phyloP scores from a whole-genome alignment of 1,284 basidiomycete genomes.

The Rhodofomes roseus region DNA sequence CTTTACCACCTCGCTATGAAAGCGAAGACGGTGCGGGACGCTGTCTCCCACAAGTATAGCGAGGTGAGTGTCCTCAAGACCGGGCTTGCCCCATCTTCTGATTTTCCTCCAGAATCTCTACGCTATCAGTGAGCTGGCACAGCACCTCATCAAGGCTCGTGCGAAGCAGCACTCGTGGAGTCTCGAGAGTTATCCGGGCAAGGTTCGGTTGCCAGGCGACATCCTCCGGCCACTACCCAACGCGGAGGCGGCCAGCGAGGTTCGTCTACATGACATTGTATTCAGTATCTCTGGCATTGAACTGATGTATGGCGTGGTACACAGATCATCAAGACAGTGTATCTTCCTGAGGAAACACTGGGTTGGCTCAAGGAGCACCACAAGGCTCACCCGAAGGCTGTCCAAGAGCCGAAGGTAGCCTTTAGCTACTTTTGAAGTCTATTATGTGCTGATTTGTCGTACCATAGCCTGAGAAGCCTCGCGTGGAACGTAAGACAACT shows the following conservation, averaged over 20 bases:
- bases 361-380: slow-evolving; percentile 47
- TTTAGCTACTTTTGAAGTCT: neutral
- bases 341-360: slow-evolving; percentile 58
- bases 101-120: slow-evolving; percentile 71
- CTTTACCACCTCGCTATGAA: slow-evolving; percentile 82
- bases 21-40: slow-evolving; percentile 84
- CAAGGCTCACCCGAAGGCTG: slow-evolving; percentile 19
- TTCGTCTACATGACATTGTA: slow-evolving; percentile 20
- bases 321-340: slow-evolving; percentile 62
- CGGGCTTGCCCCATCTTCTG: neutral
- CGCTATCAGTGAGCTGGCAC: slow-evolving; percentile 84
- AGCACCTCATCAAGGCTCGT: slow-evolving; percentile 77
- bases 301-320: neutral
- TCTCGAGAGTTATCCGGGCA: slow-evolving; percentile 77
- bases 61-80: slow-evolving; percentile 43
- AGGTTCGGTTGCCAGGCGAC: slow-evolving; percentile 78
- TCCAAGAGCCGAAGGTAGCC: slow-evolving; percentile 21
- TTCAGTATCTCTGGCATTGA: neutral
- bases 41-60: slow-evolving; percentile 59
- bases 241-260: slow-evolving; percentile 61
- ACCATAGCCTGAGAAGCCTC: slow-evolving; percentile 27
- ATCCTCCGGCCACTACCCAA: slow-evolving; percentile 70
- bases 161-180: slow-evolving; percentile 73
- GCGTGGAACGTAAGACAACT: slow-evolving; percentile 25
- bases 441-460: neutral